Conservation (phyloP, 305 asterid species). For the Fraxinus angustifolia region DNA sequence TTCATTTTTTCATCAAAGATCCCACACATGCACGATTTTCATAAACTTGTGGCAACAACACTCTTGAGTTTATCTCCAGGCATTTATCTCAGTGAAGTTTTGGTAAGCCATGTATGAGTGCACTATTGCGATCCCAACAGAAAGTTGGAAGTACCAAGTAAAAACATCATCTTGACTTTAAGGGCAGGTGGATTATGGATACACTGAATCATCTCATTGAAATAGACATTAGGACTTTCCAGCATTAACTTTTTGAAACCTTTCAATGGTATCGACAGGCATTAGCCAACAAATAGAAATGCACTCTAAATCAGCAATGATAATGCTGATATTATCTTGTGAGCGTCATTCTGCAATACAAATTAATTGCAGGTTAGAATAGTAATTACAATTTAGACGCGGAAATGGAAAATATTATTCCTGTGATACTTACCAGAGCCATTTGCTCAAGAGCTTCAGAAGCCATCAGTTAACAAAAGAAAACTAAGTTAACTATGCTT, state of each 20-base stretch:
- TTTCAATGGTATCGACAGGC: no score
- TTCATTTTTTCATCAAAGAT: constrained; percentile 1
- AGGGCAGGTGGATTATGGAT: not conserved
- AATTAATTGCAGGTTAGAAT: not conserved
- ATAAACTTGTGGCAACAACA: not conserved
- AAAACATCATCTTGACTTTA: not conserved
- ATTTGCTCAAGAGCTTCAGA: constrained; percentile 74
- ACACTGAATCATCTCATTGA: not conserved
- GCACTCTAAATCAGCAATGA: constrained; percentile 56
- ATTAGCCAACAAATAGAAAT: constrained; percentile 13
- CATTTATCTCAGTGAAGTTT: no score
- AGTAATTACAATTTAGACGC: not conserved
- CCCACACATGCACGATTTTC: not conserved
- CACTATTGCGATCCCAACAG: no score
- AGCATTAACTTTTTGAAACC: not conserved
- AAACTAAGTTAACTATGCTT: constrained; percentile 15
- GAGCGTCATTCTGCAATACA: constrained; percentile 37
- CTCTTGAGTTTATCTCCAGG: not conserved
- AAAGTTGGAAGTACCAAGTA: not conserved
- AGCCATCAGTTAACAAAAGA: constrained; percentile 52
- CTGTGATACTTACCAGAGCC: constrained; percentile 60
- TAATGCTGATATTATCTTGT: constrained; percentile 55
- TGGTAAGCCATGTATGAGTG: no score
- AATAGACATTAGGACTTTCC: not conserved
- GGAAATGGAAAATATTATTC: not conserved